Percentiles rank a stretch among this genome's conserved stretches.
These are phyloP conservation scores for Russula vinacea DNA, from an alignment of 768 basidiomycete genomes.

Conservation along the genomic window DNA sequence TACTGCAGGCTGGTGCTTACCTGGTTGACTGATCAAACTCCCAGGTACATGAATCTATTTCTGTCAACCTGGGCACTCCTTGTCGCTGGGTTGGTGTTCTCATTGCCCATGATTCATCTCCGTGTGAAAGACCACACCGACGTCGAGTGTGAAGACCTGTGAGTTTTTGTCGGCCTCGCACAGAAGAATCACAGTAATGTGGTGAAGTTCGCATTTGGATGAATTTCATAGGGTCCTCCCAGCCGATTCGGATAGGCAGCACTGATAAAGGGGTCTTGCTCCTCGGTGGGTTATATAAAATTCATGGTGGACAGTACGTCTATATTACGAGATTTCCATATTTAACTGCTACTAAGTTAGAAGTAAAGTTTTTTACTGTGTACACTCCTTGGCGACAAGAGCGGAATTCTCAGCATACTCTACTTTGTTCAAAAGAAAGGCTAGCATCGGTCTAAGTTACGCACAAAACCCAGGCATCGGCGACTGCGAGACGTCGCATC, in stretches of 20 bases:
- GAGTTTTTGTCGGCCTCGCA: slow-evolving; percentile 32
- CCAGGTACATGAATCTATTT: slow-evolving; percentile 65
- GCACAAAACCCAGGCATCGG: background rate
- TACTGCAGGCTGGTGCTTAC: slow-evolving; percentile 22
- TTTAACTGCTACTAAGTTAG: slow-evolving; percentile 4
- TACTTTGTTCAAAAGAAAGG: background rate
- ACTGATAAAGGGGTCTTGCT: background rate
- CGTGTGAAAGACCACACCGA: slow-evolving; percentile 64
- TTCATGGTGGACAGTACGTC: slow-evolving; percentile 1
- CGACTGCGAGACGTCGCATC: slow-evolving; percentile 2
- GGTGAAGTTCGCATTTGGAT: slow-evolving; percentile 15
- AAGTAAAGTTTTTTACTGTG: background rate
- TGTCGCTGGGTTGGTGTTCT: slow-evolving; percentile 58
- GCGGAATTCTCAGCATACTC: background rate
- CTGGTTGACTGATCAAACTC: slow-evolving; percentile 13
- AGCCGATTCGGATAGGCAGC: slow-evolving; percentile 1
- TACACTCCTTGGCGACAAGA: background rate
- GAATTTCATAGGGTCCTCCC: slow-evolving; percentile 20
- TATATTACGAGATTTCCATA: slow-evolving; percentile 11
- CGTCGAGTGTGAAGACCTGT: slow-evolving; percentile 52
- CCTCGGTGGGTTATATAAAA: background rate
- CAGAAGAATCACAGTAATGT: background rate
- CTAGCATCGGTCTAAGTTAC: background rate
- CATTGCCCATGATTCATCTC: slow-evolving; percentile 71
- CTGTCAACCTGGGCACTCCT: slow-evolving; percentile 73